These are phyloP conservation scores for Ophiostoma sp. DNA, from an alignment of 2,329 filamentous ascomycete species.

Conservation along the genomic window DNA sequence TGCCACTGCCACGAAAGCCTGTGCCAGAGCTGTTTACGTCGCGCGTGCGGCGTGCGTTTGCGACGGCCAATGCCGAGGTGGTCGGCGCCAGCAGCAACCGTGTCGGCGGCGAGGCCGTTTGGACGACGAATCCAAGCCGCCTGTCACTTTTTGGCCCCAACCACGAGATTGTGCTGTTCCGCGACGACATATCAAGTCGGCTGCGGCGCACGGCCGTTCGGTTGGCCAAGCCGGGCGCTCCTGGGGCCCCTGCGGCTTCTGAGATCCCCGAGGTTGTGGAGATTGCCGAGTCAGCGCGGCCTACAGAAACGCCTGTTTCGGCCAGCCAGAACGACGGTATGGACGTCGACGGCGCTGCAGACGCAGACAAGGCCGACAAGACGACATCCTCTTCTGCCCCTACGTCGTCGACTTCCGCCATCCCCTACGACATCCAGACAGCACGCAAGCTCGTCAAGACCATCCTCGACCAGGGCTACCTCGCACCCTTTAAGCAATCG, in stretches of 20 bases:
- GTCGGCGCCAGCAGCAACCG: slow-evolving; percentile 30
- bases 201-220: slow-evolving; percentile 74
- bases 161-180: slow-evolving; percentile 82
- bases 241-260: slow-evolving; percentile 32
- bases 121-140: slow-evolving; percentile 84
- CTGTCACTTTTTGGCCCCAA: slow-evolving; percentile 82
- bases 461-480: slow-evolving; percentile 82
- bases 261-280: slow-evolving; percentile 28
- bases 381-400: neutral
- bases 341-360: slow-evolving; percentile 43
- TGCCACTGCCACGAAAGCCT: slow-evolving; percentile 66
- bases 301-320: neutral
- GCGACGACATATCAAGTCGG: slow-evolving; percentile 81
- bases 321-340: slow-evolving; percentile 35
- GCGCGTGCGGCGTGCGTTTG: slow-evolving; percentile 77
- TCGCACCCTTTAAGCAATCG: slow-evolving; percentile 81
- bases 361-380: slow-evolving; percentile 25
- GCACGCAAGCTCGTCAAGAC: slow-evolving; percentile 85
- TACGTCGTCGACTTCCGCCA: slow-evolving; percentile 22
- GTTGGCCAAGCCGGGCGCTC: slow-evolving; percentile 43
- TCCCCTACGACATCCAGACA: slow-evolving; percentile 55
- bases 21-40: slow-evolving; percentile 91
- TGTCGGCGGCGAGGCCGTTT: slow-evolving; percentile 69
- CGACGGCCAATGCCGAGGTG: slow-evolving; percentile 70
- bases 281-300: neutral